Evolutionary conservation across 1,284 basidiomycete species (phyloP).

Genomic region (Abortiporus biennis): DNA sequence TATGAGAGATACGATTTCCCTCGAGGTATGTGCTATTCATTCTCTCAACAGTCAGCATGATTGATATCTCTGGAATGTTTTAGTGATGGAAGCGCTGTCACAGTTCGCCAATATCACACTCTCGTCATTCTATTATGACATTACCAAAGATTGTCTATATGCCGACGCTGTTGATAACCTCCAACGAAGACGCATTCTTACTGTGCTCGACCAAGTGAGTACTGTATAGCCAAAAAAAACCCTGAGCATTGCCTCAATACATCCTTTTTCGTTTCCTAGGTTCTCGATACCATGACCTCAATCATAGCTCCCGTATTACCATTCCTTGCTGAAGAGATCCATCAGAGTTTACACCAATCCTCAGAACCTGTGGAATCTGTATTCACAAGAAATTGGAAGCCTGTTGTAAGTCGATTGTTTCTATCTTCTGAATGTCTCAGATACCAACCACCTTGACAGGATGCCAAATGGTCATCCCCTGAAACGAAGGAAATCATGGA

Average conservation of each 20-base stretch:
- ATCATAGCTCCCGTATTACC: constrained; percentile 87
- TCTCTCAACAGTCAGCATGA: not conserved
- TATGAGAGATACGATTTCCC: constrained; percentile 83
- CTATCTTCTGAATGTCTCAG: not conserved
- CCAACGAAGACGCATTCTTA: constrained; percentile 61
- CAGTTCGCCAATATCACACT: constrained; percentile 68
- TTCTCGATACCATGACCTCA: constrained; percentile 63
- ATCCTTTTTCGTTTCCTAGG: constrained; percentile 32
- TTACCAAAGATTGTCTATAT: constrained; percentile 90
- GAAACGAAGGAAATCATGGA: constrained; percentile 54
- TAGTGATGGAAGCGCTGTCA: constrained; percentile 55
- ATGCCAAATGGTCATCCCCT: constrained; percentile 47
- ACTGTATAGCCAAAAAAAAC: not conserved
- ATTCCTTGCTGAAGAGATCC: constrained; percentile 89
- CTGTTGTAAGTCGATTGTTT: constrained; percentile 24
- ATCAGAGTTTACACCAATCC: constrained; percentile 38
- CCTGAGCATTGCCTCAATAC: not conserved
- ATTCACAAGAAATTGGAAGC: constrained; percentile 58
- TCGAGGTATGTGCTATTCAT: constrained; percentile 48
- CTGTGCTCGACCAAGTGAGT: constrained; percentile 69
- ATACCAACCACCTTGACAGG: constrained; percentile 26
- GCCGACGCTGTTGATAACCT: constrained; percentile 50
- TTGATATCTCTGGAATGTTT: not conserved
- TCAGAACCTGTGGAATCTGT: constrained; percentile 37
- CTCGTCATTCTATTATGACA: constrained; percentile 88